phyloP scores from a whole-genome alignment of 139 green algal species.

The Chlorella sorokiniana region DNA sequence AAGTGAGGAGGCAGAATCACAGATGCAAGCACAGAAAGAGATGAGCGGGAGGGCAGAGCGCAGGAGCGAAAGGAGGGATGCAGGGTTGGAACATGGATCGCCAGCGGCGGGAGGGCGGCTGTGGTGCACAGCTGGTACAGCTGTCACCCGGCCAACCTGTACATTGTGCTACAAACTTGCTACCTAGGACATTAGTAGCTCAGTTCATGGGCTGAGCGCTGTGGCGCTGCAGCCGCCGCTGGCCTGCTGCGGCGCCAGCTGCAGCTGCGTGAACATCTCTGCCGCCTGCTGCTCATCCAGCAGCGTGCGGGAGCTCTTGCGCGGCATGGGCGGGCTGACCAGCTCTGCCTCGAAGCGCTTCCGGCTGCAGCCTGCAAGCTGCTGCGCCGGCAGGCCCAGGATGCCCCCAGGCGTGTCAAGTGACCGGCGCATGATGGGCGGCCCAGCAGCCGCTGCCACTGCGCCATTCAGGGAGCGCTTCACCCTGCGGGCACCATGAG shows the following conservation, averaged over 20 bases:
- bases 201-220: not conserved
- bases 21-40: no score
- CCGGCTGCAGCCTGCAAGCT: conserved; percentile 25
- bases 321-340: conserved; percentile 23
- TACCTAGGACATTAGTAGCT: no score
- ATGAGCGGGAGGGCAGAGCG: no score
- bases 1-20: no score
- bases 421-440: not conserved
- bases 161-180: no score
- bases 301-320: conserved; percentile 32
- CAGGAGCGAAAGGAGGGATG: no score
- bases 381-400: not conserved
- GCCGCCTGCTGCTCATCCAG: conserved; percentile 28
- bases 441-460: conserved; percentile 12
- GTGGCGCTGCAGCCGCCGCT: not conserved
- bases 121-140: no score
- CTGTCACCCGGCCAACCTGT: no score
- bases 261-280: conserved; percentile 23
- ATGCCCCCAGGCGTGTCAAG: not conserved
- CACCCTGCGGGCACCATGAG: conserved; percentile 15
- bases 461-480: conserved; percentile 30
- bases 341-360: conserved; percentile 25
- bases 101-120: no score
- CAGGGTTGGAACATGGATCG: no score
- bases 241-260: conserved; percentile 16